These are phyloP conservation scores for Plenodomus lindquistii DNA, from an alignment of 2,329 filamentous ascomycete species.

Conservation along the genomic window DNA sequence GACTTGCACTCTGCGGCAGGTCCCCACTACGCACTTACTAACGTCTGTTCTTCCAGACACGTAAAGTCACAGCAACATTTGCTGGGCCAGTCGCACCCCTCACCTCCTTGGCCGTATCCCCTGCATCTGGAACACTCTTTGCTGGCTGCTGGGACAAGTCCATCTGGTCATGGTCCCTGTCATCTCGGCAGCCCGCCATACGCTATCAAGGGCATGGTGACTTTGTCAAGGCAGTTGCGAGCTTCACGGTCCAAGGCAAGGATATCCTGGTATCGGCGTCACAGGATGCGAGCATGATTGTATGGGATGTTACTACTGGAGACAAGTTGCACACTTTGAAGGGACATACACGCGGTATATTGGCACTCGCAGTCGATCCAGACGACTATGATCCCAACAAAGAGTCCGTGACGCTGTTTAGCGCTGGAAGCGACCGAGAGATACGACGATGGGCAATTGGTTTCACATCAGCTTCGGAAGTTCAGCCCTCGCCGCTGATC, in stretches of 20 bases:
- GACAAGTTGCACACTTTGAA: slow-evolving; percentile 74
- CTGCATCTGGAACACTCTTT: slow-evolving; percentile 62
- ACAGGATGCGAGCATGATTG: slow-evolving; percentile 58
- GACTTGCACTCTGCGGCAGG: slow-evolving; percentile 1
- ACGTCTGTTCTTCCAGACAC: slow-evolving; percentile 23
- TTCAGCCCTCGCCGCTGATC: slow-evolving; percentile 60
- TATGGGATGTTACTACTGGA: slow-evolving; percentile 77
- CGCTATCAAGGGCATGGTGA: slow-evolving; percentile 79
- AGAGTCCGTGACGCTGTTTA: slow-evolving; percentile 64
- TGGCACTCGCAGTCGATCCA: slow-evolving; percentile 78
- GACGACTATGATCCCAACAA: slow-evolving; percentile 27
- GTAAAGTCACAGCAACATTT: slow-evolving; percentile 57
- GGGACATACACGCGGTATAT: slow-evolving; percentile 76
- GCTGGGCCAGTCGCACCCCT: slow-evolving; percentile 78
- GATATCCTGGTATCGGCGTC: slow-evolving; percentile 56
- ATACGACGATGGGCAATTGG: slow-evolving; percentile 76
- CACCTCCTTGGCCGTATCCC: slow-evolving; percentile 40
- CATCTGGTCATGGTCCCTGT: slow-evolving; percentile 78
- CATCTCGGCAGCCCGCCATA: slow-evolving; percentile 47
- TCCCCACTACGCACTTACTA: slow-evolving; percentile 8
- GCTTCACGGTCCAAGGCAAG: slow-evolving; percentile 62
- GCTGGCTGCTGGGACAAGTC: slow-evolving; percentile 94
- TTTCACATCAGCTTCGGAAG: slow-evolving; percentile 23
- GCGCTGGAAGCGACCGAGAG: slow-evolving; percentile 65
- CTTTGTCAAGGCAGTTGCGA: slow-evolving; percentile 84